Evolutionary conservation across 164 flowering plant species (phyloP), one percentile per base, ranked within the genome.

Genomic region (Vitis rupestris): DNA sequence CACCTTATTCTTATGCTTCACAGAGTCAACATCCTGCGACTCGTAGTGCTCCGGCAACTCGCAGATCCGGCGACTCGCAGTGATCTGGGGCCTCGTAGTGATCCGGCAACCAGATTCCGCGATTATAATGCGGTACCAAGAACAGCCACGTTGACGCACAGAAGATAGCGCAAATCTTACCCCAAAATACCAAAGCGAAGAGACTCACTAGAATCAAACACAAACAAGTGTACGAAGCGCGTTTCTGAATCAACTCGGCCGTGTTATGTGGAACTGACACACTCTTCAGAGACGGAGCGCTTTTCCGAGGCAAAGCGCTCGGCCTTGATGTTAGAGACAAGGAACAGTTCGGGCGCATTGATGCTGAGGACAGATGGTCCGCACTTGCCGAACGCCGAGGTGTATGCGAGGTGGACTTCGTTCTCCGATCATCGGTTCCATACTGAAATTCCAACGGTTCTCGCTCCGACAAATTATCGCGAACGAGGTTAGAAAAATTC

Each of bases 91-190:
- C 2, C 4, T 37, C 44, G 6, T 7, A 6, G 44, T 37, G 44
- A 37, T 16, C 52, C 60, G 61, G 37, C 48, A 19, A 31, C 4
- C 19, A 0, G 2, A 12, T 54, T 3, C 48, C 37, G 0, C 2
- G 50, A 44, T 13, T 23, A 47, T 19, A 62, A 15, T 60, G 63
- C 8, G 70, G 72, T 59, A 70, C 49, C 8, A 74, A 51, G 47
- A 70, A 73, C 9, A 83, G 65, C 75, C 75, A 75, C 1, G 75
- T 57, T 3, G 84, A 73, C 12, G 81, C 76, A 51, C 83, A 81
- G 7, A 78, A 30, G 2, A 84, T 76, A 2, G 83, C 81, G 52
- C 70, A 74, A 50, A 67, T 1, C 74, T 76, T 84, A 0, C 85
- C 87, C 76, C 82, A 77, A 1, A 74, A 31, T 3, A 84, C 47